A percentile compares a stretch with the other conserved stretches of the same genome.
These are phyloP conservation scores for Neonothopanus nambi DNA, from an alignment of 1,284 basidiomycete species.

Conservation along the genomic window DNA sequence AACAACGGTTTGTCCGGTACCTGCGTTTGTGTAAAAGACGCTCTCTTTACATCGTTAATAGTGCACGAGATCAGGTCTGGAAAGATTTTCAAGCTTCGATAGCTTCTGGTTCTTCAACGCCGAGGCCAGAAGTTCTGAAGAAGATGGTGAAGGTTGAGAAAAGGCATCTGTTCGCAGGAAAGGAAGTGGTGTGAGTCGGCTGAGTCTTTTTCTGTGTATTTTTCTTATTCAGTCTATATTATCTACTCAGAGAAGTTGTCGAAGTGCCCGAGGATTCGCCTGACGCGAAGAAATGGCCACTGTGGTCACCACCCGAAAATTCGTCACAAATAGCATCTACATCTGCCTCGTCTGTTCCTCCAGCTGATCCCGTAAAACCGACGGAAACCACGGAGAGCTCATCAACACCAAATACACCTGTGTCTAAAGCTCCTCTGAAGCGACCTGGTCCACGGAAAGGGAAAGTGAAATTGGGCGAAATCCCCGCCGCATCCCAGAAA, in stretches of 20 bases:
- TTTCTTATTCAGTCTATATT: constrained; percentile 22
- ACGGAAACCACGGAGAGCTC: constrained; percentile 3
- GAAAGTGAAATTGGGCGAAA: constrained; percentile 50
- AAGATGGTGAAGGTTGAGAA: constrained; percentile 66
- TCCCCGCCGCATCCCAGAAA: constrained; percentile 40
- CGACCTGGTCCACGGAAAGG: constrained; percentile 66
- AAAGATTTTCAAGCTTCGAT: constrained; percentile 59
- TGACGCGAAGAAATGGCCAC: constrained; percentile 75
- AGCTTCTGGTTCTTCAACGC: constrained; percentile 22
- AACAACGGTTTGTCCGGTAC: constrained; percentile 41
- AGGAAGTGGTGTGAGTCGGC: constrained; percentile 63
- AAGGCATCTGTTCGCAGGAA: constrained; percentile 71
- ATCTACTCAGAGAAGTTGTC: constrained; percentile 58
- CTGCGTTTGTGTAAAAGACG: not conserved
- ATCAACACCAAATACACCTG: constrained; percentile 14
- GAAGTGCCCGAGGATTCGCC: constrained; percentile 70
- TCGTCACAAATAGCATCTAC: constrained; percentile 3
- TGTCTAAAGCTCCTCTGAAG: constrained; percentile 25
- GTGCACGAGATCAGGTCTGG: constrained; percentile 58
- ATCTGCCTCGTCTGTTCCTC: constrained; percentile 1
- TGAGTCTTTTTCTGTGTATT: constrained; percentile 2
- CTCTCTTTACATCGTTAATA: constrained; percentile 21
- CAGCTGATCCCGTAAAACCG: constrained; percentile 11
- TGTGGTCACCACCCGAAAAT: constrained; percentile 38
- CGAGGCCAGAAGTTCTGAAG: constrained; percentile 18